Base-by-base conservation (phyloP, 805 yeast species). In the Candida insectalens region DNA sequence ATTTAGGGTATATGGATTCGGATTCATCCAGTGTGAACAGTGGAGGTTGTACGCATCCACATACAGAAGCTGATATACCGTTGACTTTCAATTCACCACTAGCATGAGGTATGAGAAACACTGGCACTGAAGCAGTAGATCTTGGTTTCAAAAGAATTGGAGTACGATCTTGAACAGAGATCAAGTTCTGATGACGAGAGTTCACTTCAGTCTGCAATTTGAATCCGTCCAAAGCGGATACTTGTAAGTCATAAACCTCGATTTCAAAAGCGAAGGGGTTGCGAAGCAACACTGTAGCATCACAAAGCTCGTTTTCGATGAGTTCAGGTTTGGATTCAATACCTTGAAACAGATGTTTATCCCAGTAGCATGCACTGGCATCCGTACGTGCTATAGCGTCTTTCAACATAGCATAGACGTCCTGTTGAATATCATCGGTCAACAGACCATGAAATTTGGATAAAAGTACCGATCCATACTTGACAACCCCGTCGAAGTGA, bases 211-310 rank as follows among this genome's bases (percentile, higher is more conserved):
- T 60, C 39, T 51, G 47, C 36, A 50, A 6, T 5, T 54, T 40
- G 13, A 59, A 50, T 5, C 39, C 34, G 17, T 44, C 53, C 2
- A 42, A 34, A 4, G 58, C 45, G 4, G 46, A 42, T 2, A 79
- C 55, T 25, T 57, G 46, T 3, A 80, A 48, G 20, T 67, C 67
- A 14, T 63, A 60, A 4, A 88, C 57, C 25, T 72, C 77, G 10
- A 88, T 59, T 27, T 79, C 84, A 53, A 83, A 84, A 5, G 71
- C 70, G 57, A 74, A 84, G 6, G 95, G 95, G 50, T 89, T 89
- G 48, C 81, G 87, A 6, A 88, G 47, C 3, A 63, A 58, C 2
- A 83, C 58, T 5, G 60, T 50, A 13, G 82, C 60, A 36, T 74
- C 80, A 9, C 72, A 69, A 4, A 69, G 61, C 34, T 85, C 95